Evolutionary conservation across 805 yeast genomes (phyloP).

Genomic region (Peterozyma toletana): DNA sequence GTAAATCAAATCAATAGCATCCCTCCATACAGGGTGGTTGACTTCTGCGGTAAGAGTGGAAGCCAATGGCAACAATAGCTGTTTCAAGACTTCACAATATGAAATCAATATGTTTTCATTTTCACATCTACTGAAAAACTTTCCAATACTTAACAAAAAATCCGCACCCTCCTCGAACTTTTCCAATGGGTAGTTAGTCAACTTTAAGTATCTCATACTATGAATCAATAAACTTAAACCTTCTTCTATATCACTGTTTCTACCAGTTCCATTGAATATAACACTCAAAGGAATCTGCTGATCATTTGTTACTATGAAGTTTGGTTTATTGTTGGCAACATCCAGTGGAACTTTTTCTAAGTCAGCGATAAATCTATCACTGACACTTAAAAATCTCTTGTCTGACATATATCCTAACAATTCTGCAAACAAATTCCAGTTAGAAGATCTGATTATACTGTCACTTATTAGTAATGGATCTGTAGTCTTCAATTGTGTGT

Average conservation of each 20-base stretch:
- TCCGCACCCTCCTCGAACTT: conserved; percentile 91
- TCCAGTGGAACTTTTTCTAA: conserved; percentile 70
- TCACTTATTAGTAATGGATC: conserved; percentile 68
- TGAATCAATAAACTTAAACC: conserved; percentile 68
- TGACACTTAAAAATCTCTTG: conserved; percentile 75
- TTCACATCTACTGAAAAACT: conserved; percentile 64
- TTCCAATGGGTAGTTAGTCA: conserved; percentile 83
- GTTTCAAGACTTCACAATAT: conserved; percentile 78
- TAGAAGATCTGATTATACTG: conserved; percentile 75
- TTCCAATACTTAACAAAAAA: conserved; percentile 76
- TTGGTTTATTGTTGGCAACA: conserved; percentile 21
- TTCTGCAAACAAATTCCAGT: conserved; percentile 90
- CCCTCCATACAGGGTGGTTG: conserved; percentile 93
- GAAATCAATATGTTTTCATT: conserved; percentile 64
- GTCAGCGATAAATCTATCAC: conserved; percentile 90
- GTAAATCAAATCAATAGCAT: conserved; percentile 62
- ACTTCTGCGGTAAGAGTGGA: conserved; percentile 88
- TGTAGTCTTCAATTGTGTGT: conserved; percentile 79
- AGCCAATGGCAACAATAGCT: conserved; percentile 73
- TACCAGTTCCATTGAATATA: conserved; percentile 17
- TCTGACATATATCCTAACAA: conserved; percentile 87
- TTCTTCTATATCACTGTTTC: conserved; percentile 35
- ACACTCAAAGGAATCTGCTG: conserved; percentile 2
- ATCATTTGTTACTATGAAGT: neutral
- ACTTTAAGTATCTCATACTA: conserved; percentile 82